phyloP scores from a whole-genome alignment of 2,329 filamentous ascomycete species.

The Claviceps sp. region DNA sequence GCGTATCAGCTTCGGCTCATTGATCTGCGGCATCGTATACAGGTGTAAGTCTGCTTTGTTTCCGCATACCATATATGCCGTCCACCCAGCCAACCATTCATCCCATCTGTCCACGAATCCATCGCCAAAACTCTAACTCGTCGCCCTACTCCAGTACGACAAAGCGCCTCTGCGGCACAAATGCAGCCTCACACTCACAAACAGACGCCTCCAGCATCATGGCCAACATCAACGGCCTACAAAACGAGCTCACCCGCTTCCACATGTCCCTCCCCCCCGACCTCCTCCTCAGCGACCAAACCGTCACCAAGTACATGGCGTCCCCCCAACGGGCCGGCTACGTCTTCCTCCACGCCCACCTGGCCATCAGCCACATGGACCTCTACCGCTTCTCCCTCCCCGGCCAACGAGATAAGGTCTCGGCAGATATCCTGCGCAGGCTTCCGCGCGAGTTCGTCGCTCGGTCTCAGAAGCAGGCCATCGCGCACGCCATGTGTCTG shows the following conservation, averaged over 20 bases:
- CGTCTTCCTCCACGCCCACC: conserved; percentile 23
- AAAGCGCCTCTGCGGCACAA: conserved; percentile 13
- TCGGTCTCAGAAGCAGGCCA: conserved; percentile 24
- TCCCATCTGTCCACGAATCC: background rate
- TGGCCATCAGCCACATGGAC: conserved; percentile 24
- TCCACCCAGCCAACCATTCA: too few relatives aligned
- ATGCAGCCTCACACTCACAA: conserved; percentile 9
- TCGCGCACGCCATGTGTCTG: conserved; percentile 24
- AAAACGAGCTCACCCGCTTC: conserved; percentile 23
- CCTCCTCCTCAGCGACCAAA: conserved; percentile 21
- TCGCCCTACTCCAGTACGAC: conserved; percentile 11
- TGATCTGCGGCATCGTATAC: conserved; percentile 23
- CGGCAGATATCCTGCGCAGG: conserved; percentile 19
- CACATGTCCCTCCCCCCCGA: conserved; percentile 21
- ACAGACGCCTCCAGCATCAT: conserved; percentile 25
- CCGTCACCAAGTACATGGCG: conserved; percentile 18
- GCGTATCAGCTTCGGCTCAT: conserved; percentile 23
- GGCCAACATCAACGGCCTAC: conserved; percentile 22
- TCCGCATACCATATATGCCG: background rate
- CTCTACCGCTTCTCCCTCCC: conserved; percentile 26
- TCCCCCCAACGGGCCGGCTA: conserved; percentile 20
- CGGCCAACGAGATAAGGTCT: conserved; percentile 19
- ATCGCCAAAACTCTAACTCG: background rate
- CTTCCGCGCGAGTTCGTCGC: conserved; percentile 23
- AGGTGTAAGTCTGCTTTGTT: conserved; percentile 15